phyloP scores from a whole-genome alignment of 345 rosid species.

The Moricandia arvensis region DNA sequence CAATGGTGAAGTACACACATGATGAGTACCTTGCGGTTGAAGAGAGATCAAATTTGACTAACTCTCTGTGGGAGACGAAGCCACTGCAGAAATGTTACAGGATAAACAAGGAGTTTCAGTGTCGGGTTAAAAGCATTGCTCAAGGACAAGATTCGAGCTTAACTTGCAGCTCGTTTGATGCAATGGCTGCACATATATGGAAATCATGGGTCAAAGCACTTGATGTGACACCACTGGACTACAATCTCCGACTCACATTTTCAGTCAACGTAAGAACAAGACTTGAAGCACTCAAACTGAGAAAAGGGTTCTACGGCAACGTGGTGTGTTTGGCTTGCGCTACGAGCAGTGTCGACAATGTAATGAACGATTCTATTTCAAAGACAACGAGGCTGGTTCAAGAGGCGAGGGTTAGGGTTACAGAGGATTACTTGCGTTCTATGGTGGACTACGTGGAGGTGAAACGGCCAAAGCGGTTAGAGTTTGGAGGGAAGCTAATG shows the following conservation, averaged over 20 bases:
- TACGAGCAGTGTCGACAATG: constrained; percentile 55
- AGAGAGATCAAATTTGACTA: constrained; percentile 66
- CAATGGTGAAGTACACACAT: constrained; percentile 56
- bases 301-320: constrained; percentile 78
- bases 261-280: constrained; percentile 76
- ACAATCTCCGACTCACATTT: constrained; percentile 76
- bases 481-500: constrained; percentile 83
- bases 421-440: constrained; percentile 79
- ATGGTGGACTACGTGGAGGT: constrained; percentile 67
- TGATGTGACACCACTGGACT: constrained; percentile 65
- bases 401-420: constrained; percentile 56
- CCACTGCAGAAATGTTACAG: constrained; percentile 74
- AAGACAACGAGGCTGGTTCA: constrained; percentile 56
- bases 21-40: constrained; percentile 67
- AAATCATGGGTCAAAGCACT: constrained; percentile 90
- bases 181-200: constrained; percentile 92
- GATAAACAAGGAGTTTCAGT: constrained; percentile 65
- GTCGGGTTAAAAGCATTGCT: constrained; percentile 55
- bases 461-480: constrained; percentile 69
- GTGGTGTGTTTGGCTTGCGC: constrained; percentile 81
- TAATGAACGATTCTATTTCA: constrained; percentile 47
- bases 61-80: constrained; percentile 61
- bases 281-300: constrained; percentile 54
- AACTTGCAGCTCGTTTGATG: constrained; percentile 71
- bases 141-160: constrained; percentile 42